Conservation (phyloP, 1,284 basidiomycete genomes). For the Malassezia obtusa region DNA sequence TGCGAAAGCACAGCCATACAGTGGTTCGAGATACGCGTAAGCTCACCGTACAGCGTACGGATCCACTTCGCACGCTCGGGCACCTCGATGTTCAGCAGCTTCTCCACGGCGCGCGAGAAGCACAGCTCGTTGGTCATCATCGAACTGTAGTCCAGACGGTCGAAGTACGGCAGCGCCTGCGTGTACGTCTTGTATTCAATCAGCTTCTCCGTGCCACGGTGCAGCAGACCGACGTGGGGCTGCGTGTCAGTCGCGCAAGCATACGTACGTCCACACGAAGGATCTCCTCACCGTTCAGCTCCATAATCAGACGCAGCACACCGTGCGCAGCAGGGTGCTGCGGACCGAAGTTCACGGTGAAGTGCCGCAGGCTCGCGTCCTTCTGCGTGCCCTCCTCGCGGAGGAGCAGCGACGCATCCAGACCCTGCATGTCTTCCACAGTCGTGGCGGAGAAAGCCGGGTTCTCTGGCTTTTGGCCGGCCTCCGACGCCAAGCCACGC, state of each 20-base stretch:
- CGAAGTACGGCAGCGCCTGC: slow-evolving; percentile 97
- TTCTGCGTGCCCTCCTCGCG: slow-evolving; percentile 62
- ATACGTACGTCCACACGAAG: slow-evolving; percentile 28
- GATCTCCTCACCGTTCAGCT: slow-evolving; percentile 79
- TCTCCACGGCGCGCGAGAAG: slow-evolving; percentile 94
- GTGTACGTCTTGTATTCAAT: slow-evolving; percentile 99
- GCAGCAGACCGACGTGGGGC: slow-evolving; percentile 87
- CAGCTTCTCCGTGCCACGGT: slow-evolving; percentile 94
- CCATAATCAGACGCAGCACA: slow-evolving; percentile 92
- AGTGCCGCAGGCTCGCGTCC: slow-evolving; percentile 63
- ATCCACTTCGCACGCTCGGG: slow-evolving; percentile 99
- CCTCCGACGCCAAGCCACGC: slow-evolving; percentile 11
- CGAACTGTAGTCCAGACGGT: slow-evolving; percentile 95
- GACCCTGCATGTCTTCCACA: slow-evolving; percentile 57
- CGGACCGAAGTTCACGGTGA: slow-evolving; percentile 52
- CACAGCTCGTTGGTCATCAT: slow-evolving; percentile 65
- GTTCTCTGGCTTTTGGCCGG: slow-evolving; percentile 6
- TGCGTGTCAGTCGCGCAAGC: slow-evolving; percentile 12
- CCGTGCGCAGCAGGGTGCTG: slow-evolving; percentile 98
- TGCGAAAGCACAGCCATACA: slow-evolving; percentile 95
- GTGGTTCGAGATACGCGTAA: slow-evolving; percentile 92
- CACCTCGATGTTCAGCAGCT: slow-evolving; percentile 93
- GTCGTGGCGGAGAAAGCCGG: slow-evolving; percentile 23
- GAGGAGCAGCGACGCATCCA: slow-evolving; percentile 67
- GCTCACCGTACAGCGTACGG: slow-evolving; percentile 89